A percentile compares a stretch with the other conserved stretches of the same genome.
Evolutionary conservation across 169 alveolate genomes (phyloP).

Genomic region (Plasmodium yoelii): DNA sequence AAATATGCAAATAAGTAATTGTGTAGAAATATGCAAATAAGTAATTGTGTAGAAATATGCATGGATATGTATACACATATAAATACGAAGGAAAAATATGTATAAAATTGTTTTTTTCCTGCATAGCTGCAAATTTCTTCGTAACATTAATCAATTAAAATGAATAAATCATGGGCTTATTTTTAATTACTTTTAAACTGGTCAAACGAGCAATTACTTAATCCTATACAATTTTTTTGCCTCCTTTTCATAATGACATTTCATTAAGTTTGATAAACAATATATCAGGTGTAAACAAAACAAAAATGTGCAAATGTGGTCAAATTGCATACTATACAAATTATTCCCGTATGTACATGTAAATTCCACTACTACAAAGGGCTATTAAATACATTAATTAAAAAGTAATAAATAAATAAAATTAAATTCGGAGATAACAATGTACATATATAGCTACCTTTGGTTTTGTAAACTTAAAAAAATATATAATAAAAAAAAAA

Average conservation of each 20-base stretch:
- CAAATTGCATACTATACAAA: background rate
- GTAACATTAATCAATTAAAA: background rate
- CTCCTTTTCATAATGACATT: slow-evolving; percentile 36
- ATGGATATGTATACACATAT: background rate
- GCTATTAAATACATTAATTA: too few species aligned
- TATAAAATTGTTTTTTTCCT: background rate
- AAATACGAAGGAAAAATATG: too few species aligned
- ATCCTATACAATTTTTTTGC: slow-evolving; percentile 28
- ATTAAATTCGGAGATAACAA: too few species aligned
- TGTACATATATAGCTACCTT: too few species aligned
- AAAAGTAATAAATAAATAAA: too few species aligned
- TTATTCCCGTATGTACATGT: too few species aligned
- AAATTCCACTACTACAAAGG: too few species aligned
- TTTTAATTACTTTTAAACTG: slow-evolving; percentile 42
- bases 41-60: background rate
- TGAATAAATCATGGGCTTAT: background rate
- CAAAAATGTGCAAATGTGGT: background rate
- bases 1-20: too few species aligned
- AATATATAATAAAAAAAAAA: too few species aligned
- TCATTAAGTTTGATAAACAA: slow-evolving; percentile 7
- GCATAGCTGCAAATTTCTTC: background rate
- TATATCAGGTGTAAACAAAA: background rate
- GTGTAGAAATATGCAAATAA: background rate
- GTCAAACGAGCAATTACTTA: slow-evolving; percentile 66
- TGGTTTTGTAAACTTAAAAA: too few species aligned